phyloP scores from a whole-genome alignment of 2,329 filamentous ascomycete species.

The Fusarium compactum region DNA sequence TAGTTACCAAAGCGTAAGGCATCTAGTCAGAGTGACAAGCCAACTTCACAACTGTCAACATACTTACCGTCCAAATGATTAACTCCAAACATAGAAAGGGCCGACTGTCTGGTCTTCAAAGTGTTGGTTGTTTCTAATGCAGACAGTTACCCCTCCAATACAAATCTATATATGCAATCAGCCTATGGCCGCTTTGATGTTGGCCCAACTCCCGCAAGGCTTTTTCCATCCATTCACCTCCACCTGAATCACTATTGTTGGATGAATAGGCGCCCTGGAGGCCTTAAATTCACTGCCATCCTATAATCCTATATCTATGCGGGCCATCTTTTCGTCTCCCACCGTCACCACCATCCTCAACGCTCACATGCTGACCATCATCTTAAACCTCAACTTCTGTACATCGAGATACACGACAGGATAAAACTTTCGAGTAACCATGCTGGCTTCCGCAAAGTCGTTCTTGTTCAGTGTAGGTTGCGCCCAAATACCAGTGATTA shows the following conservation, averaged over 20 bases:
- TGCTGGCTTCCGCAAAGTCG: neutral
- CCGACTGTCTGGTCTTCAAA: neutral
- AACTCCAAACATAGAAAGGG: neutral
- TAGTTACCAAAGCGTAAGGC: neutral
- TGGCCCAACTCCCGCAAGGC: neutral
- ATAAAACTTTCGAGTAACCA: neutral
- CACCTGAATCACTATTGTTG: rapidly evolving
- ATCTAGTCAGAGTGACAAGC: neutral
- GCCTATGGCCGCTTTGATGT: neutral
- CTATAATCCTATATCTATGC: neutral
- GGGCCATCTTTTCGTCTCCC: neutral
- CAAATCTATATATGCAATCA: neutral
- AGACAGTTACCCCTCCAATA: neutral
- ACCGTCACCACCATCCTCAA: too few relatives aligned
- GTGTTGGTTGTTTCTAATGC: neutral
- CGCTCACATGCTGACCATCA: neutral
- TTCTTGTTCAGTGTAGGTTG: neutral
- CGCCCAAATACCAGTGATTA: neutral
- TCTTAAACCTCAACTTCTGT: neutral
- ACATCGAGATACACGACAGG: neutral
- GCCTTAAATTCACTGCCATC: neutral
- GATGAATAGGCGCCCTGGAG: neutral
- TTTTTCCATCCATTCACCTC: neutral
- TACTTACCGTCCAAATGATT: neutral
- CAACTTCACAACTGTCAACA: neutral